These are phyloP conservation scores for Jacaranda mimosifolia DNA, from an alignment of 257 asterid genomes.

Conservation along the genomic window DNA sequence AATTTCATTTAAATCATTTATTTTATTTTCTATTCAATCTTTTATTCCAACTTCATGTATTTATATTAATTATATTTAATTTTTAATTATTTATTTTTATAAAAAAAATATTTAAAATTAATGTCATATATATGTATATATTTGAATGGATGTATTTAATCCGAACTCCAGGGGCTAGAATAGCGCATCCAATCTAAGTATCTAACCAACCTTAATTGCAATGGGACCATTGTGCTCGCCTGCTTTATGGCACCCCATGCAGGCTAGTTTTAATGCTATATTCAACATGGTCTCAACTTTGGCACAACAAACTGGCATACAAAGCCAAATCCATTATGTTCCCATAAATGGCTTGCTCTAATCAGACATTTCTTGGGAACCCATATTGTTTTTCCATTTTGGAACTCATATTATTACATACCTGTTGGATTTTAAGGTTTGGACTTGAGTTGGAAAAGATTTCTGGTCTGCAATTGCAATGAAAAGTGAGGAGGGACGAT, in stretches of 20 bases:
- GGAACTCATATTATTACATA: not conserved
- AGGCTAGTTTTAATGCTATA: constrained; percentile 41
- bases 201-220: not conserved
- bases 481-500: constrained; percentile 45
- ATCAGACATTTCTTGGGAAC: not conserved
- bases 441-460: not conserved
- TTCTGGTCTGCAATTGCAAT: constrained; percentile 14
- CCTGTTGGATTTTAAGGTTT: not conserved
- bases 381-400: not conserved
- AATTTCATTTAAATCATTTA: no score
- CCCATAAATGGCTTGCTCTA: constrained; percentile 26
- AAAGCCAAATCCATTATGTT: constrained; percentile 20
- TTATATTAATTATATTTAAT: no score
- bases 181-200: not conserved
- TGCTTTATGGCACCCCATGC: constrained; percentile 48
- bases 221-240: constrained; percentile 42
- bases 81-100: no score
- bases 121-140: no score
- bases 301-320: constrained; percentile 32
- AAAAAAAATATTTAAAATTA: no score
- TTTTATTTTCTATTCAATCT: no score
- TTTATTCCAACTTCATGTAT: no score
- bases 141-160: no score
- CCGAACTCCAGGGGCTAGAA: not conserved
- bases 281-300: constrained; percentile 28